Evolutionary conservation across 2,329 filamentous ascomycete species (phyloP).

Genomic region (Cladosporium phlei): DNA sequence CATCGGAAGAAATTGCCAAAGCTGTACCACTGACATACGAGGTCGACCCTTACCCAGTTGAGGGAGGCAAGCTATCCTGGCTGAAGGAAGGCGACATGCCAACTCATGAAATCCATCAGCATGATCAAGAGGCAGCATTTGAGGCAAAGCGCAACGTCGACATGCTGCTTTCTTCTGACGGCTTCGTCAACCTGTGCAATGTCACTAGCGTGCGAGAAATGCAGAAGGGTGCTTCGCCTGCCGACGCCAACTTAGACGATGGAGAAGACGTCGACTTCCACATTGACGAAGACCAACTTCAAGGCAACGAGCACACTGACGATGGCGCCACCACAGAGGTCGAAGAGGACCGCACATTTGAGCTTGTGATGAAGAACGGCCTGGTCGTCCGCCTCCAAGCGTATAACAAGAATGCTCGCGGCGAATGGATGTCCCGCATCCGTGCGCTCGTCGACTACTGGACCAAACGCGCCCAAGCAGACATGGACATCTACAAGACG

Average conservation of each 20-base stretch:
- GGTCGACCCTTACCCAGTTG: constrained; percentile 56
- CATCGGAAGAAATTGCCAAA: constrained; percentile 50
- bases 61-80: constrained; percentile 54
- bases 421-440: constrained; percentile 59
- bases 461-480: constrained; percentile 52
- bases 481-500: constrained; percentile 54
- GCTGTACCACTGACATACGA: constrained; percentile 58
- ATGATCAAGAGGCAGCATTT: constrained; percentile 56
- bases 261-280: constrained; percentile 55
- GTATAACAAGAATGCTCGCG: constrained; percentile 53
- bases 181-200: constrained; percentile 58
- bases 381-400: constrained; percentile 55
- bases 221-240: constrained; percentile 46
- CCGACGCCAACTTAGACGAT: constrained; percentile 48
- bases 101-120: constrained; percentile 24
- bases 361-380: constrained; percentile 57
- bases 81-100: constrained; percentile 38
- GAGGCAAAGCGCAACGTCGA: constrained; percentile 56
- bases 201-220: constrained; percentile 55
- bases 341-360: constrained; percentile 56
- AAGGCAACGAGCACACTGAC: constrained; percentile 32
- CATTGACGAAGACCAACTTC: constrained; percentile 30
- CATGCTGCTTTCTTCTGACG: constrained; percentile 56
- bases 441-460: constrained; percentile 57
- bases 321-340: constrained; percentile 52